Base-by-base conservation (phyloP, 2,329 filamentous ascomycete species). In the Trichophyton verrucosum region DNA sequence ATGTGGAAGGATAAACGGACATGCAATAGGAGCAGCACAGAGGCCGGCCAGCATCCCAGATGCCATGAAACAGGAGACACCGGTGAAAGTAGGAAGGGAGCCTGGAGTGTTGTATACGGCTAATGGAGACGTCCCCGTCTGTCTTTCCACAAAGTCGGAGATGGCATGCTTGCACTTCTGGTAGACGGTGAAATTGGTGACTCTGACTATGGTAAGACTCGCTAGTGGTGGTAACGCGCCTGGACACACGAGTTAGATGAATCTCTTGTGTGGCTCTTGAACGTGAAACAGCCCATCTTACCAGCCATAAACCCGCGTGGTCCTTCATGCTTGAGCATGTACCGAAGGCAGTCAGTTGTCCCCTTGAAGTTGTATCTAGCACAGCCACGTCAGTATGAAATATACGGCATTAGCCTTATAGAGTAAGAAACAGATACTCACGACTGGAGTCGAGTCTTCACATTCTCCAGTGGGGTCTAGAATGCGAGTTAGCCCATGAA, bases 371-470 rank as follows among this genome's bases (percentile, higher is more conserved):
- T 73, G 65, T 77, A 75, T 7, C 76, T 78, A 59, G 5, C 11
- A 22, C 20, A 8, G 17, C 36, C 38, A 44, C 38, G 33, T 33
- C 38, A 38, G 55, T 22, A 57, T 36, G 15, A 3, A 13, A 38
- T n/a, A 22, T 11, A 20, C 22, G 7, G 8, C 13, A 57, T 57
- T 24, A 27, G 5, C 3, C 11, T 30, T 24, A 55, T 24, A 27
- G 22, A 17, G 27, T 8, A 17, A 38, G 7, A 27, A 6, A 27
- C 24, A 27, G 4, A 4, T 27, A 68, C 75, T 66, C 67, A 78
- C 76, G 76, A 77, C 69, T 78, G 76, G 76, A 78, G 78, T 38
- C 76, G 76, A 57, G 76, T 77, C 65, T 78, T 78, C 62, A 78
- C 65, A 64, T 78, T 78, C 63, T 78, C 76, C 58, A 78, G 64